These are phyloP conservation scores for Mrakia blollopis DNA, from an alignment of 768 basidiomycete genomes.

Conservation along the genomic window DNA sequence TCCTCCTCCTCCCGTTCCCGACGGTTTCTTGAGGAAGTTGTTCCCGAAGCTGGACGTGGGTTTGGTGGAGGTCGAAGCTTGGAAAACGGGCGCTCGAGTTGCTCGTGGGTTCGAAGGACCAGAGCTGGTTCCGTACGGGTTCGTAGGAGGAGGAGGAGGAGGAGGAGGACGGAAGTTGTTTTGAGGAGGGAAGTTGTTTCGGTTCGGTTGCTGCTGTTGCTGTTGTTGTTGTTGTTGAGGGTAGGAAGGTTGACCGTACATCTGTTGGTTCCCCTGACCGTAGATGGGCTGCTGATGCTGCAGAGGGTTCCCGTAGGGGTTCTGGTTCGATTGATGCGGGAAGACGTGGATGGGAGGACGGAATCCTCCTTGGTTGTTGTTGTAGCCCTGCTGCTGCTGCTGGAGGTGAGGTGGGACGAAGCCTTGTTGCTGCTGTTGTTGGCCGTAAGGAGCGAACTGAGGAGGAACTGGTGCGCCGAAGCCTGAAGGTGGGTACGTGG, in stretches of 20 bases:
- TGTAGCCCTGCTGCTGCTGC: background rate
- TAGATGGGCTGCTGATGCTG: slow-evolving; percentile 4
- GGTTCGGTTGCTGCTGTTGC: background rate
- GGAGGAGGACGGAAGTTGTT: background rate
- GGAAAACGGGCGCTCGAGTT: background rate
- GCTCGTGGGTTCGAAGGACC: background rate
- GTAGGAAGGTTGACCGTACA: background rate
- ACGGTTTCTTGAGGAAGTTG: no score
- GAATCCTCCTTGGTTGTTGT: background rate
- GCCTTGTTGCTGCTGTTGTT: background rate
- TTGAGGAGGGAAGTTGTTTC: background rate
- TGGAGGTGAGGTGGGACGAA: no score
- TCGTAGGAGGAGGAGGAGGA: background rate
- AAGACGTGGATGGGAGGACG: background rate
- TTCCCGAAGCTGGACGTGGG: no score
- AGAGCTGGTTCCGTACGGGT: background rate
- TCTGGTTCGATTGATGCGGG: background rate
- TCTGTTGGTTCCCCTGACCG: background rate
- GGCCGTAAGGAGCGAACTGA: background rate
- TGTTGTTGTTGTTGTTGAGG: background rate
- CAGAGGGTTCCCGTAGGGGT: background rate
- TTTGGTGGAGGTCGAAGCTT: background rate
- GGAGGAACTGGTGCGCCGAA: background rate
- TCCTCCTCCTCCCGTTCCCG: no score
- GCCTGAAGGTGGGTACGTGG: background rate